phyloP scores from a whole-genome alignment of 768 basidiomycete genomes.

The Tulasnella sp. region DNA sequence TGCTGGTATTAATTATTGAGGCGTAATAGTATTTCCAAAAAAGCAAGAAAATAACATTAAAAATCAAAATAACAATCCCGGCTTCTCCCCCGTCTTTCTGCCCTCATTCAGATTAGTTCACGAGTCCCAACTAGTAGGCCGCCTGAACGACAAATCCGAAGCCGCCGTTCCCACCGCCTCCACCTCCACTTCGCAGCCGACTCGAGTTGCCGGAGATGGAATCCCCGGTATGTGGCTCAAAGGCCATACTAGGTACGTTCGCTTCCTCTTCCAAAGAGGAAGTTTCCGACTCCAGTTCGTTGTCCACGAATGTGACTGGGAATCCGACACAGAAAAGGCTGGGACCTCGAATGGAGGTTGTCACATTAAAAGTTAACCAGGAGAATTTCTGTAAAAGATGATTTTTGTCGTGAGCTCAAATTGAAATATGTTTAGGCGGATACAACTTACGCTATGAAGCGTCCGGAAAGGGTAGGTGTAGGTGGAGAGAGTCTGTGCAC shows the following conservation, averaged over 20 bases:
- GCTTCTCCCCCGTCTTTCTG: neutral
- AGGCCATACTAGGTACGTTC: neutral
- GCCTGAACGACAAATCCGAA: neutral
- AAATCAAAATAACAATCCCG: neutral
- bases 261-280: slow-evolving; percentile 4
- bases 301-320: slow-evolving; percentile 1
- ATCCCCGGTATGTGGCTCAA: neutral
- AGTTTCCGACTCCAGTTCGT: neutral
- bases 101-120: neutral
- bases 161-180: neutral
- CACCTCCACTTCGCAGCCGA: neutral
- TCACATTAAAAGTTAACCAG: slow-evolving; percentile 12
- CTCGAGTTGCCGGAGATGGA: neutral
- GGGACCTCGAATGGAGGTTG: neutral
- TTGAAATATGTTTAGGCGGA: neutral
- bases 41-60: neutral
- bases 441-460: slow-evolving; percentile 1
- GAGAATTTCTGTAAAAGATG: neutral
- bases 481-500: neutral
- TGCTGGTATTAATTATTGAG: neutral
- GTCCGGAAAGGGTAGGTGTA: slow-evolving; percentile 16
- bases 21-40: neutral
- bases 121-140: neutral
- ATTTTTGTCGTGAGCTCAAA: neutral
- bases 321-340: slow-evolving; percentile 3